Base-by-base conservation (phyloP, 2,329 filamentous ascomycete species). In the Cercospora janseana region DNA sequence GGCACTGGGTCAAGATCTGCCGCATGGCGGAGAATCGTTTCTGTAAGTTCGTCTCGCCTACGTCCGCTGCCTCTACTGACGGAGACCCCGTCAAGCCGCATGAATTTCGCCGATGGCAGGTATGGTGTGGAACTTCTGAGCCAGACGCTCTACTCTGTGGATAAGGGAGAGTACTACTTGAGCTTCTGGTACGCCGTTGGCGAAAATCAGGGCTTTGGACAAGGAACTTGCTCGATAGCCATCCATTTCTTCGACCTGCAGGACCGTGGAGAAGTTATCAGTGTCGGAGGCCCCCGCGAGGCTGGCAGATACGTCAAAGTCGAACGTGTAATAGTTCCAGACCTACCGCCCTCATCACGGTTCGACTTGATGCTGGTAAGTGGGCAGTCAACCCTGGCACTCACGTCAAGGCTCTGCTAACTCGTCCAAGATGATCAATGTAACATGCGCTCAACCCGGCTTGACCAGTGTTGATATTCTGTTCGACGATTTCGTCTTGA, bases 381-480 rank as follows among this genome's bases (percentile, higher is more conserved):
- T n/a, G n/a, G n/a, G n/a, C n/a, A n/a, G n/a, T n/a, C n/a, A n/a
- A n/a, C n/a, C n/a, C n/a, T n/a, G n/a, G n/a, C n/a, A n/a, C n/a
- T n/a, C 24, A 38, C 18, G 34, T 38, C 16, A 20, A 20, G 6
- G 28, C 32, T 18, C 34, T 38, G 10, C 21, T 7, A 10, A 12
- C 15, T 23, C 12, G 20, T 10, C 10, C 34, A 21, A 38, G 34
- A 21, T 21, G 18, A 21, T 38, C 34, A 10, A 38, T 10, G 34
- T 38, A 3, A 38, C 21, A 6, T 38, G 34, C 13, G 24, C 34
- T 10, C 34, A 38, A 23, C 34, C 34, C 12, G 34, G 34, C 7
- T 21, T 38, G 16, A 38, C 34, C 34, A 38, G 24, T 18, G 34
- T 38, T 23, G 34, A 38, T 21, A n/a, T 38, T 21, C 24, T 38